Base-by-base conservation (phyloP, 2,329 filamentous ascomycete species). In the Hymenoscyphus infarciens region DNA sequence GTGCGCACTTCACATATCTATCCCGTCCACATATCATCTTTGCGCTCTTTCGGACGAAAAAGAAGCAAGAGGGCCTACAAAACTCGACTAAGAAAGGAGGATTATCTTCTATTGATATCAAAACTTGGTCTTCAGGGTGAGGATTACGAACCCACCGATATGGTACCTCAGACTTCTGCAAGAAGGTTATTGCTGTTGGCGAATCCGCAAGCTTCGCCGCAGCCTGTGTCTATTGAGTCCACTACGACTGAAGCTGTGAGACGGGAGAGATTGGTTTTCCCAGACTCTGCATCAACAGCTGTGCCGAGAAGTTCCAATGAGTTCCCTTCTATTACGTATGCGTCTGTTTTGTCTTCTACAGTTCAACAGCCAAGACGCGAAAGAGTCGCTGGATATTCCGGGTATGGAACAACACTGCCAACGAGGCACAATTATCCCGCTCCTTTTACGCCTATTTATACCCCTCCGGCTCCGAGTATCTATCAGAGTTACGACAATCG, bases 1-100 rank as follows among this genome's bases (percentile, higher is more conserved):
- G 25, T 68, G 11, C 56, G 60, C 5, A 60, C 67, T 13, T 52
- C 61, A 49, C 67, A 68, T 33, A 57, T 63, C 19, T 68, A 66
- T 33, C 49, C 38, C 31, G 53, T 68, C 11, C 59, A 60, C 3
- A 22, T 53, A 3, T 54, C 49, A 15, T 53, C 13, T 10, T 59
- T 68, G 0, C 29, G 52, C 5, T 61, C 49, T 4, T 67, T 61
- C 13, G 27, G 31, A 5, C 60, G 39, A 27, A 60, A 60, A n/a
- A 60, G 52, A 1, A 35, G 22, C 5, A 35, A 31, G 16, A 52
- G 19, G 8, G 65, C 65, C 1, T 64, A 63, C 13, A 61, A 62
- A 31, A 33, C 61, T 1, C 61, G 67, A 19, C 56, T 68, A 2
- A 39, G 42, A 5, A 15, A 64, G 13, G 54, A 60, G 13, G 66